Percentiles rank a stretch among this genome's conserved stretches.
These are phyloP conservation scores for Xylaria multiplex DNA, from an alignment of 2,329 filamentous ascomycete genomes.

Conservation along the genomic window DNA sequence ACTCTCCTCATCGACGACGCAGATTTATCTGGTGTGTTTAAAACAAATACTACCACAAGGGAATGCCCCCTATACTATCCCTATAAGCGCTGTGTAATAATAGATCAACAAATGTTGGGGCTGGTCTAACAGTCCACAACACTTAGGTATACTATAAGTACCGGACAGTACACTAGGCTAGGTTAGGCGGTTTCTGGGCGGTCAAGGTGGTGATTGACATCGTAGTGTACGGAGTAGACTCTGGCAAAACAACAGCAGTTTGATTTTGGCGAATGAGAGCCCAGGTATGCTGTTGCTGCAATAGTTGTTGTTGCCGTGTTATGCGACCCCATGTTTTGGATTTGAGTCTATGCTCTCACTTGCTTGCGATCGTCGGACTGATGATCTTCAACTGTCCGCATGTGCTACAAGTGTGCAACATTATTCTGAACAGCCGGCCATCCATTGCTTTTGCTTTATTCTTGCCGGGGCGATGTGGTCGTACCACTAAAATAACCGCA, in stretches of 20 bases:
- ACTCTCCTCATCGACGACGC: slow-evolving; percentile 10
- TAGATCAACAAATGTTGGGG: slow-evolving; percentile 26
- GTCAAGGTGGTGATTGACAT: slow-evolving; percentile 40
- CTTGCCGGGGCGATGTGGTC: slow-evolving; percentile 25
- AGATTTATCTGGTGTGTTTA: slow-evolving; percentile 30
- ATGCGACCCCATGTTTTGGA: slow-evolving; percentile 34
- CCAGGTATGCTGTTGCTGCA: slow-evolving; percentile 15
- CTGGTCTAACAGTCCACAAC: background rate
- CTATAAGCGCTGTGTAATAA: slow-evolving; percentile 30
- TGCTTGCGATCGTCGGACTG: slow-evolving; percentile 18
- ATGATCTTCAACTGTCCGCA: slow-evolving; percentile 20
- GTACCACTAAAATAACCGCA: slow-evolving; percentile 22
- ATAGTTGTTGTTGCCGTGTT: slow-evolving; percentile 19
- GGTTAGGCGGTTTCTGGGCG: slow-evolving; percentile 14
- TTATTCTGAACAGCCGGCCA: slow-evolving; percentile 2
- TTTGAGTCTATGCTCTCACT: slow-evolving; percentile 3
- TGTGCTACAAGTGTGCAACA: slow-evolving; percentile 34
- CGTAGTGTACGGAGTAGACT: slow-evolving; percentile 1
- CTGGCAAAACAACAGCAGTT: slow-evolving; percentile 29
- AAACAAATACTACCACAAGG: slow-evolving; percentile 29
- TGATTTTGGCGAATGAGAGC: slow-evolving; percentile 29
- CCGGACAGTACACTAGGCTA: too few species aligned
- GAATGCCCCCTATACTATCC: slow-evolving; percentile 10
- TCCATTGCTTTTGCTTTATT: slow-evolving; percentile 16
- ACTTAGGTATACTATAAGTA: background rate